These are phyloP conservation scores for Globisporangium cylindrosporum DNA, from an alignment of 352 stramenopile species.

Conservation along the genomic window DNA sequence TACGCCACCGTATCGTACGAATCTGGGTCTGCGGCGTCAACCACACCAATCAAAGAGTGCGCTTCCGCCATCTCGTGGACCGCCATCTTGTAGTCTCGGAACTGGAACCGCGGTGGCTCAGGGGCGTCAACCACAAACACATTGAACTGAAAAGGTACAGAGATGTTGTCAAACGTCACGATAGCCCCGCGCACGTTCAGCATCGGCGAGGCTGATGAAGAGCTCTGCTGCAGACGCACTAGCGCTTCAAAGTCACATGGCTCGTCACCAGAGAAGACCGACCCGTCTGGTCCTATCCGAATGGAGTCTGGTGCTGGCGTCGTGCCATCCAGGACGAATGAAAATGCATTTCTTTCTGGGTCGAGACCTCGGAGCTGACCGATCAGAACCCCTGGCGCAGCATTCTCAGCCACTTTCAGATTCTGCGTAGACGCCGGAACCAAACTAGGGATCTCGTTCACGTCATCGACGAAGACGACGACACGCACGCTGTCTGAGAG, in stretches of 20 bases:
- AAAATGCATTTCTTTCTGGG: slow-evolving; percentile 44
- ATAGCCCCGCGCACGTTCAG: slow-evolving; percentile 1
- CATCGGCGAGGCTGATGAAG: neutral
- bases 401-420: slow-evolving; percentile 40
- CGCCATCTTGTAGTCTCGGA: slow-evolving; percentile 25
- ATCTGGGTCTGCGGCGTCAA: slow-evolving; percentile 41
- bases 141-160: slow-evolving; percentile 5
- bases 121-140: slow-evolving; percentile 15
- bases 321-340: slow-evolving; percentile 29
- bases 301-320: slow-evolving; percentile 25
- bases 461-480: slow-evolving; percentile 41
- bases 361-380: slow-evolving; percentile 40
- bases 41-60: slow-evolving; percentile 32
- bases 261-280: slow-evolving; percentile 7
- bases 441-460: slow-evolving; percentile 42
- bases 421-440: slow-evolving; percentile 26
- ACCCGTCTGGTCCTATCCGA: slow-evolving; percentile 1
- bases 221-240: neutral
- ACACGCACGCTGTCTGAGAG: slow-evolving; percentile 39
- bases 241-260: slow-evolving; percentile 12
- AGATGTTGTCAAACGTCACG: slow-evolving; percentile 4
- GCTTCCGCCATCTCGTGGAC: slow-evolving; percentile 38
- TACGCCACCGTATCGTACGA: slow-evolving; percentile 31
- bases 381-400: slow-evolving; percentile 15
- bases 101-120: slow-evolving; percentile 28